These are phyloP conservation scores for Colletotrichum scovillei DNA, from an alignment of 2,329 filamentous ascomycete genomes.

Conservation along the genomic window DNA sequence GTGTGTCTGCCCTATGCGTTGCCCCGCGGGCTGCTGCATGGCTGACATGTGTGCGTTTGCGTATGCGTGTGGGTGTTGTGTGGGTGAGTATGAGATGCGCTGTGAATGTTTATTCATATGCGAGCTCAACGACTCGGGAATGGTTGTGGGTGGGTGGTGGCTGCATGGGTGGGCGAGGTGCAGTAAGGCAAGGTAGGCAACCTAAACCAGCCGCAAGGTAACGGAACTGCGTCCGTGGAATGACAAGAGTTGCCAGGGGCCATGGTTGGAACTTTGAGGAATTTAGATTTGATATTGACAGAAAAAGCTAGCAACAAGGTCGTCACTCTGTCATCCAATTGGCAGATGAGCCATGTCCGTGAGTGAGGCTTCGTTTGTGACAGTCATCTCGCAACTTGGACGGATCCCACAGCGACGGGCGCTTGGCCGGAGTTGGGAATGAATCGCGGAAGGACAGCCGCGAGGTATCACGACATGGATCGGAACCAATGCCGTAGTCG, in stretches of 20 bases:
- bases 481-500: not conserved
- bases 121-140: not conserved
- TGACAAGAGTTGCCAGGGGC: not conserved
- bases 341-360: not conserved
- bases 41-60: conserved; percentile 18
- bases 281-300: not conserved
- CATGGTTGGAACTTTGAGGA: not conserved
- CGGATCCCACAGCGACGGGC: not conserved
- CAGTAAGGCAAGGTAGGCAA: not conserved
- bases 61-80: not conserved
- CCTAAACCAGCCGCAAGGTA: not conserved
- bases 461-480: not conserved
- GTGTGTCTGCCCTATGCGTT: conserved; percentile 15
- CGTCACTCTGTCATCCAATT: not conserved
- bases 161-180: not conserved
- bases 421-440: not conserved
- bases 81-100: not conserved
- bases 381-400: conserved; percentile 3
- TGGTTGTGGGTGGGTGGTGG: not conserved
- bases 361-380: not conserved
- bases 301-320: not conserved
- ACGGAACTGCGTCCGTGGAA: not conserved
- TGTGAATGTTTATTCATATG: not conserved
- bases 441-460: not conserved
- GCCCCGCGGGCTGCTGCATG: conserved; percentile 17